phyloP scores from a whole-genome alignment of 2,329 filamentous ascomycete genomes.

The Corynespora cassiicola region DNA sequence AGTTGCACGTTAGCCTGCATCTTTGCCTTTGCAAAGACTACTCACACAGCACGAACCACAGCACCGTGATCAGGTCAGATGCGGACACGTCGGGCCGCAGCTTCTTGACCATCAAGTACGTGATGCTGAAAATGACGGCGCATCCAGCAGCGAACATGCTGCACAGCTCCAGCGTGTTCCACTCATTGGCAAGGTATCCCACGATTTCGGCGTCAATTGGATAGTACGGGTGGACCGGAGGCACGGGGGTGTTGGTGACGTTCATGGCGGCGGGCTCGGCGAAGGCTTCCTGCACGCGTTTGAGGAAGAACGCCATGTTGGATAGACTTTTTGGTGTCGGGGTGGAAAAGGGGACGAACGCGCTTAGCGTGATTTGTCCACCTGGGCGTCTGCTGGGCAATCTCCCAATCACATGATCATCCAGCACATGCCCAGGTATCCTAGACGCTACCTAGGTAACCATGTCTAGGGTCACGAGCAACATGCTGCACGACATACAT shows the following conservation, averaged over 20 bases:
- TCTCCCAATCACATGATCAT: no score
- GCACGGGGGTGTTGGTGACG: slow-evolving; percentile 3
- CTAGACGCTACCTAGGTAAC: no score
- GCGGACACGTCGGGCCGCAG: slow-evolving; percentile 60
- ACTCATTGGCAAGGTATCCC: slow-evolving; percentile 71
- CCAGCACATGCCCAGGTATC: no score
- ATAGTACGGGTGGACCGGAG: slow-evolving; percentile 74
- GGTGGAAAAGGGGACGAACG: no score
- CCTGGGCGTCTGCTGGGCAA: no score
- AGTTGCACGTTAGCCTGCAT: slow-evolving; percentile 7
- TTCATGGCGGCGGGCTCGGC: slow-evolving; percentile 9
- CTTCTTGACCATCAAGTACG: slow-evolving; percentile 61
- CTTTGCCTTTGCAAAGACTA: slow-evolving; percentile 24
- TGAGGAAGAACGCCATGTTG: slow-evolving; percentile 14
- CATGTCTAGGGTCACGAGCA: no score
- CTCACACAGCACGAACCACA: slow-evolving; percentile 80
- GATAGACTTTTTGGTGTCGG: no score
- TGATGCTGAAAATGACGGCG: slow-evolving; percentile 62
- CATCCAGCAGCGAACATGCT: slow-evolving; percentile 65
- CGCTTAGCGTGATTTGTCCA: no score
- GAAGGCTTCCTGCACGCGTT: slow-evolving; percentile 11
- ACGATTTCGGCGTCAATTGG: slow-evolving; percentile 68
- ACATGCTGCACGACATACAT: no score
- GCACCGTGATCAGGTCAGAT: slow-evolving; percentile 64
- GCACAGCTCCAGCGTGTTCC: slow-evolving; percentile 65